Evolutionary conservation across 2,329 filamentous ascomycete genomes (phyloP).

Genomic region (Diaporthe citriasiana): DNA sequence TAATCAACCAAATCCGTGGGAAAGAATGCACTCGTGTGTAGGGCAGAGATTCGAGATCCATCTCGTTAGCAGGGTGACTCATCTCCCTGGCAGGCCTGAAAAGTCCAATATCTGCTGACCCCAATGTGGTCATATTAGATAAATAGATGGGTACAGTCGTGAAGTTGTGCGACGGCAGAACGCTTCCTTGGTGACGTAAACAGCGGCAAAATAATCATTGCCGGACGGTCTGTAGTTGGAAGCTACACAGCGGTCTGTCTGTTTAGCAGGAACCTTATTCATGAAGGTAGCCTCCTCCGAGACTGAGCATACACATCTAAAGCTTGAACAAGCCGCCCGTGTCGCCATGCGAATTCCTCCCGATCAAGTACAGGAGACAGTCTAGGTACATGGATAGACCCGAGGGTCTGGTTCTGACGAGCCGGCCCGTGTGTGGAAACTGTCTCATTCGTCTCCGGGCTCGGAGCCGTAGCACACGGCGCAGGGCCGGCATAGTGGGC

Average conservation of each 20-base stretch:
- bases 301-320: background rate
- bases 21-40: background rate
- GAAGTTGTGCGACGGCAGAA: background rate
- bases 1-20: background rate
- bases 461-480: slow-evolving; percentile 37
- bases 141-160: background rate
- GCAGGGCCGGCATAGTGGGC: slow-evolving; percentile 18
- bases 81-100: background rate
- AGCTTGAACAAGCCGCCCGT: background rate
- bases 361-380: background rate
- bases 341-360: background rate
- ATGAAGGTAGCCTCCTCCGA: background rate
- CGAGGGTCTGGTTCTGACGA: background rate
- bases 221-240: background rate
- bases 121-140: background rate
- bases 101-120: background rate
- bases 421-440: slow-evolving; percentile 30
- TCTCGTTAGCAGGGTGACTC: background rate
- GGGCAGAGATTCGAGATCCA: background rate
- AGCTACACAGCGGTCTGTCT: background rate
- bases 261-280: background rate
- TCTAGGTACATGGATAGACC: background rate
- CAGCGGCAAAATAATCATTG: too few species aligned
- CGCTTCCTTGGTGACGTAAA: background rate
- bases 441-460: slow-evolving; percentile 36